phyloP scores from a whole-genome alignment of 495 filamentous ascomycete species.

The Talaromyces trachyspermus region DNA sequence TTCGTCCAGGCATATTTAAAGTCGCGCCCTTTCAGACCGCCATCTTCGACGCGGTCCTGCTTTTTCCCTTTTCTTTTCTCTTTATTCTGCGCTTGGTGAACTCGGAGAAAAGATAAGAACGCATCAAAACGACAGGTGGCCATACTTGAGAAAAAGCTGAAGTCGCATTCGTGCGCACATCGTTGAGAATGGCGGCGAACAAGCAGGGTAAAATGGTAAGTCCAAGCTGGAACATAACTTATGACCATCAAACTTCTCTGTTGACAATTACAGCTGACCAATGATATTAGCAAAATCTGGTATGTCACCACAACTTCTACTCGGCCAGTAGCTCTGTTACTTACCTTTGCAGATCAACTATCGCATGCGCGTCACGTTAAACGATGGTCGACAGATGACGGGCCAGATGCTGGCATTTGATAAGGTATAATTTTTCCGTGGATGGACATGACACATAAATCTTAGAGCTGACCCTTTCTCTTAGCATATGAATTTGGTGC shows the following conservation, averaged over 20 bases:
- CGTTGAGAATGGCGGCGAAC: constrained; percentile 70
- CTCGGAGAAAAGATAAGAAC: not conserved
- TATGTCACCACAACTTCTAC: constrained; percentile 57
- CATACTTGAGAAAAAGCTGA: constrained; percentile 50
- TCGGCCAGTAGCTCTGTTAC: not conserved
- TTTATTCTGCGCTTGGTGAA: too few species aligned
- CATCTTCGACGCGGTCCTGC: not conserved
- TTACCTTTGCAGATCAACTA: constrained; percentile 76
- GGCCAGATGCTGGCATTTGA: constrained; percentile 97
- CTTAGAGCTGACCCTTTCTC: too few species aligned
- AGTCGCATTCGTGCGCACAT: constrained; percentile 65
- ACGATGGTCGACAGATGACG: constrained; percentile 92
- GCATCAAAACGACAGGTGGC: not conserved
- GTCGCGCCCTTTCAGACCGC: not conserved
- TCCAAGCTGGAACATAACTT: constrained; percentile 10
- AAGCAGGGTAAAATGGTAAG: constrained; percentile 99
- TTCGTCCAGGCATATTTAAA: not conserved
- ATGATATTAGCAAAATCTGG: constrained; percentile 81
- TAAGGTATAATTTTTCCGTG: constrained; percentile 52
- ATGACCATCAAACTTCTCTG: constrained; percentile 16
- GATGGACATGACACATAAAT: constrained; percentile 2
- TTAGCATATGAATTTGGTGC: constrained; percentile 99
- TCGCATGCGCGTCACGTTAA: constrained; percentile 93
- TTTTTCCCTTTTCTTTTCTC: constrained; percentile 15
- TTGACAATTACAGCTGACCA: constrained; percentile 70